These are phyloP conservation scores for Fraxinus ornus DNA, from an alignment of 305 asterid genomes.

Conservation along the genomic window DNA sequence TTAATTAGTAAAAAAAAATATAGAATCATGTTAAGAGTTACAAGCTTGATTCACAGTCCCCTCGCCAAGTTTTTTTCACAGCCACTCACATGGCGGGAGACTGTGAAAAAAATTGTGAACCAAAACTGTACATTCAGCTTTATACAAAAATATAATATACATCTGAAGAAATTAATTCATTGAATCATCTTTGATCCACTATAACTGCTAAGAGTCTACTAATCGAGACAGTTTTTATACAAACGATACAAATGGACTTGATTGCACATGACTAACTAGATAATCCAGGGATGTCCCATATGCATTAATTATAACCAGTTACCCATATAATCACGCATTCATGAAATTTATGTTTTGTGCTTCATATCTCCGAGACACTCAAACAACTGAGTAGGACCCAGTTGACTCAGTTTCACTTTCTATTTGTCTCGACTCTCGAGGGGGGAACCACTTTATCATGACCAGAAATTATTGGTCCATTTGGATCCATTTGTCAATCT, in stretches of 20 bases:
- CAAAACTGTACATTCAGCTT: no score
- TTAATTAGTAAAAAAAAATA: no score
- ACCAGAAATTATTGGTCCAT: background rate
- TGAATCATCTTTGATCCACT: background rate
- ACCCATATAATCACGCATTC: slow-evolving; percentile 28
- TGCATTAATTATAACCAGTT: slow-evolving; percentile 24
- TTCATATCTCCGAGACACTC: background rate
- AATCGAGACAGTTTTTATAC: background rate
- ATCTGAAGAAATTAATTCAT: no score
- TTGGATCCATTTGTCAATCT: background rate
- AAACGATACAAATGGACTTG: background rate
- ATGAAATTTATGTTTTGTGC: slow-evolving; percentile 29
- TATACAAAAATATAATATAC: no score
- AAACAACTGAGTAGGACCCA: background rate
- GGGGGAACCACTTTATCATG: background rate
- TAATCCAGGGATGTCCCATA: slow-evolving; percentile 6
- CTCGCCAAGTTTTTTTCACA: no score
- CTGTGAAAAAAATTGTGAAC: no score
- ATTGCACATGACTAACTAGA: background rate
- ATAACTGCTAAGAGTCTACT: no score
- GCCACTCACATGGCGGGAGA: no score
- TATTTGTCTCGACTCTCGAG: background rate
- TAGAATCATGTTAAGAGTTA: no score
- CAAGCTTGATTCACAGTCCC: no score
- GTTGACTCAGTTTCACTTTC: background rate